Evolutionary conservation across 2,329 filamentous ascomycete species (phyloP).

Genomic region (Fusarium clavum): DNA sequence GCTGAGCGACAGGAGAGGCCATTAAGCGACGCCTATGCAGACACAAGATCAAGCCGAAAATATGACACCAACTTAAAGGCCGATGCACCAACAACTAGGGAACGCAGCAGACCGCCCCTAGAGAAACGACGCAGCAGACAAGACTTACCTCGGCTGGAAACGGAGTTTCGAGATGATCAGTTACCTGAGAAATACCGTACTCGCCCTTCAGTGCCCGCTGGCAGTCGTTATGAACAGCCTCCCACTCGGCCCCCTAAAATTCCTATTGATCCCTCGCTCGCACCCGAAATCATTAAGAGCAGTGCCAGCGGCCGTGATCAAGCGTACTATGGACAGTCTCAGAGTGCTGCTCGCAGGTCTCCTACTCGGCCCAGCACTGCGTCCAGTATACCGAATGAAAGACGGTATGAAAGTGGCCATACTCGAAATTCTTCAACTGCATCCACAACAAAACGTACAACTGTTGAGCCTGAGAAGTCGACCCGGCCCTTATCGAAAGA

Average conservation of each 20-base stretch:
- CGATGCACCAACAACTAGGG: conserved; percentile 25
- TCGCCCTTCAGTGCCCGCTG: conserved; percentile 52
- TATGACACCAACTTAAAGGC: conserved; percentile 36
- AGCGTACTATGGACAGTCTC: conserved; percentile 49
- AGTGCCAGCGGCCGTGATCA: conserved; percentile 57
- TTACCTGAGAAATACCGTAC: conserved; percentile 51
- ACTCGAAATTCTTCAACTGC: conserved; percentile 45
- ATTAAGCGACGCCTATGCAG: conserved; percentile 18
- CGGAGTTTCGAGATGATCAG: conserved; percentile 50
- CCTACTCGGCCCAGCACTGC: conserved; percentile 49
- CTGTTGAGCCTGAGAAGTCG: conserved; percentile 44
- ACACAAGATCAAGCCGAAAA: conserved; percentile 25
- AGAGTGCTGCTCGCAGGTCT: conserved; percentile 36
- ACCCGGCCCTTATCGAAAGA: conserved; percentile 51
- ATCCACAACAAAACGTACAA: conserved; percentile 47
- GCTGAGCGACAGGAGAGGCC: conserved; percentile 27
- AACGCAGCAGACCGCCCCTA: conserved; percentile 41
- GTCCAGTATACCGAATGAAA: conserved; percentile 46
- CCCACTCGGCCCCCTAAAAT: conserved; percentile 46
- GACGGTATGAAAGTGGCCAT: conserved; percentile 43
- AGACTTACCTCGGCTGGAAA: conserved; percentile 60
- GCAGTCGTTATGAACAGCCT: conserved; percentile 49
- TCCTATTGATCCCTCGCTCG: conserved; percentile 52
- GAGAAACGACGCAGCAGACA: conserved; percentile 51
- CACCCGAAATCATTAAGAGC: conserved; percentile 58